Conservation (phyloP, 1,284 basidiomycete species). For the Melampsora americana region DNA sequence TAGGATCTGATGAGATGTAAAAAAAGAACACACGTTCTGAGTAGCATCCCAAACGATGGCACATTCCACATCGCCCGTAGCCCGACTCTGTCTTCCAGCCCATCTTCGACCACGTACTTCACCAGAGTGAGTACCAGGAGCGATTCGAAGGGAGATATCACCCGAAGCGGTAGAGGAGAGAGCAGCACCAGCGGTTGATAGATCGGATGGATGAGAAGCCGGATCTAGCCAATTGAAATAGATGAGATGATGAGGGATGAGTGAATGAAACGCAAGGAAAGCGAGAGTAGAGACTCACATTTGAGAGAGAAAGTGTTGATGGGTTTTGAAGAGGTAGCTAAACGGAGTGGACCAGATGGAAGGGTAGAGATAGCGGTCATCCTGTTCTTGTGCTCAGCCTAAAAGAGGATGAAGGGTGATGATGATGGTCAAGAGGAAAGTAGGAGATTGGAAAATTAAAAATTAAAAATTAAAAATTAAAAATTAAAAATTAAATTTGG, state of each 20-base stretch:
- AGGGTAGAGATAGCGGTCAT: slow-evolving; percentile 18
- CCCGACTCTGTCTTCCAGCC: slow-evolving; percentile 18
- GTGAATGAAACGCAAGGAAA: neutral
- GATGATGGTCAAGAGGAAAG: no score
- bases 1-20: neutral
- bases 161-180: slow-evolving; percentile 41
- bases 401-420: no score
- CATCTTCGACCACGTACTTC: slow-evolving; percentile 35
- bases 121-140: slow-evolving; percentile 7
- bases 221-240: slow-evolving; percentile 15
- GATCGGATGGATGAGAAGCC: slow-evolving; percentile 25
- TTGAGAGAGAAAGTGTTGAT: slow-evolving; percentile 30
- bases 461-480: no score
- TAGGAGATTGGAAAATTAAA: no score
- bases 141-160: slow-evolving; percentile 34
- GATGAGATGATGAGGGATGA: neutral
- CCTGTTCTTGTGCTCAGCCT: no score
- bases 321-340: slow-evolving; percentile 11
- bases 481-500: no score
- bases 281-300: slow-evolving; percentile 5
- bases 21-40: slow-evolving; percentile 28
- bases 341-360: slow-evolving; percentile 41
- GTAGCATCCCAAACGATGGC: slow-evolving; percentile 35
- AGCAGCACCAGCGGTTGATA: slow-evolving; percentile 36
- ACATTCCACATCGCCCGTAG: slow-evolving; percentile 25